A percentile compares a stretch with the other conserved stretches of the same genome.
phyloP scores from a whole-genome alignment of 2,329 filamentous ascomycete species.

The Periconia sp. region DNA sequence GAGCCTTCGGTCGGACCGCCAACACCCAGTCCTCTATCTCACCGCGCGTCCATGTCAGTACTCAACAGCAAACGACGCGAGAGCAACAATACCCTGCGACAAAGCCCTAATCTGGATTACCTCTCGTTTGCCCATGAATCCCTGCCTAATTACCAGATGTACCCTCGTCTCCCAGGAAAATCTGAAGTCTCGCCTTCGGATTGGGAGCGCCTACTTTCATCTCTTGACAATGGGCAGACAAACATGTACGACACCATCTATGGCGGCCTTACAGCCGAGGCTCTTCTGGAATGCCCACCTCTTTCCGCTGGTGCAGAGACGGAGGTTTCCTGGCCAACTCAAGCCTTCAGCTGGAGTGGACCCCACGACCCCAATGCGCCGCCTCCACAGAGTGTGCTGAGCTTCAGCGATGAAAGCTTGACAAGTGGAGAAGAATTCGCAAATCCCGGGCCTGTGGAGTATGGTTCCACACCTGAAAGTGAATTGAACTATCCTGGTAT shows the following conservation, averaged over 20 bases:
- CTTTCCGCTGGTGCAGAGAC: slow-evolving; percentile 32
- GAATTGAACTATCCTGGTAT: slow-evolving; percentile 39
- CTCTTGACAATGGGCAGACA: slow-evolving; percentile 75
- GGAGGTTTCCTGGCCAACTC: slow-evolving; percentile 39
- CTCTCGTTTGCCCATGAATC: slow-evolving; percentile 49
- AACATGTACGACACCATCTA: slow-evolving; percentile 88
- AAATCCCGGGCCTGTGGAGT: slow-evolving; percentile 30
- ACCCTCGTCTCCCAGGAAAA: slow-evolving; percentile 42
- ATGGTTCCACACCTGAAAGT: slow-evolving; percentile 29
- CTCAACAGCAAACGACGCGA: slow-evolving; percentile 37
- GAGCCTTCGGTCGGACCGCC: slow-evolving; percentile 45
- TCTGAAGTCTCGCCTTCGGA: slow-evolving; percentile 63
- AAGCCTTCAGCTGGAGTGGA: slow-evolving; percentile 37
- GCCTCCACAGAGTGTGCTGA: slow-evolving; percentile 57
- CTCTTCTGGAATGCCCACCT: slow-evolving; percentile 36
- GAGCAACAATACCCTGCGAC: slow-evolving; percentile 22
- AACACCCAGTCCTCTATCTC: slow-evolving; percentile 45
- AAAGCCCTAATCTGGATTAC: slow-evolving; percentile 50
- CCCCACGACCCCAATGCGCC: slow-evolving; percentile 20
- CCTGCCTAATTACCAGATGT: slow-evolving; percentile 30
- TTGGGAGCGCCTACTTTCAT: slow-evolving; percentile 80
- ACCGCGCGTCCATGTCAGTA: slow-evolving; percentile 36
- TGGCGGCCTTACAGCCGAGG: slow-evolving; percentile 59
- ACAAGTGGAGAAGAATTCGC: slow-evolving; percentile 54
- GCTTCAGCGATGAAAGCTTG: slow-evolving; percentile 62